Evolutionary conservation across 1,139 yeast species (phyloP).

Genomic region (Spathaspora sp.): DNA sequence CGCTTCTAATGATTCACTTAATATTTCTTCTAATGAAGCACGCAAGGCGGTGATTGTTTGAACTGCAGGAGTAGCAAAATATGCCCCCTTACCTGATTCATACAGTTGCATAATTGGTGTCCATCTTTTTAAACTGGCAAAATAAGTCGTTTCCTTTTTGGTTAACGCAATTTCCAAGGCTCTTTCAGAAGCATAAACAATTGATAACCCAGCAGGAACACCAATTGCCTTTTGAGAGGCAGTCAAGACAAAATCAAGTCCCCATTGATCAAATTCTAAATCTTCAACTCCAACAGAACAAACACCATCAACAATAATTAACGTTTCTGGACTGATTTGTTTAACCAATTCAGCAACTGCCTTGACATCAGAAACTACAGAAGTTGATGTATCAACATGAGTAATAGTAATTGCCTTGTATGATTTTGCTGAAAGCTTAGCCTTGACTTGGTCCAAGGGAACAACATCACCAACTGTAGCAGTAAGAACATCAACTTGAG

Average conservation of each 20-base stretch:
- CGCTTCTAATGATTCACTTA: slow-evolving; percentile 55
- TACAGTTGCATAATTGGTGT: slow-evolving; percentile 84
- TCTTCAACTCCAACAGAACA: slow-evolving; percentile 91
- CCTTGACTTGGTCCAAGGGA: slow-evolving; percentile 55
- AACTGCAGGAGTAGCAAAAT: slow-evolving; percentile 93
- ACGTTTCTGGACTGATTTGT: slow-evolving; percentile 70
- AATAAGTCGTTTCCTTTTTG: slow-evolving; percentile 63
- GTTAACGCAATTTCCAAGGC: slow-evolving; percentile 64
- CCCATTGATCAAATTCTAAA: slow-evolving; percentile 87
- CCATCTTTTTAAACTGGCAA: slow-evolving; percentile 83
- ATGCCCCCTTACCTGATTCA: slow-evolving; percentile 78
- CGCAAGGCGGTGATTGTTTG: slow-evolving; percentile 82
- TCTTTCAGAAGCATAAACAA: slow-evolving; percentile 72
- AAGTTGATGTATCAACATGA: slow-evolving; percentile 95
- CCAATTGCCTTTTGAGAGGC: slow-evolving; percentile 97
- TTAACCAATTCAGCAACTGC: slow-evolving; percentile 62
- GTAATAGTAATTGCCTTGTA: slow-evolving; percentile 81
- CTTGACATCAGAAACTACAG: slow-evolving; percentile 76
- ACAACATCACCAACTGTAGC: slow-evolving; percentile 77
- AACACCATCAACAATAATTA: slow-evolving; percentile 88
- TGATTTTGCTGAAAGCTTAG: slow-evolving; percentile 47
- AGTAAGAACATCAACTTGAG: slow-evolving; percentile 62
- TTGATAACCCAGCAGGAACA: slow-evolving; percentile 88
- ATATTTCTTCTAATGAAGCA: slow-evolving; percentile 73
- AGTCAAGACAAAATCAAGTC: slow-evolving; percentile 80